Percentiles rank a stretch among this genome's conserved stretches.
Conservation (phyloP, 2,329 filamentous ascomycete species). For the Clonostachys chloroleuca region DNA sequence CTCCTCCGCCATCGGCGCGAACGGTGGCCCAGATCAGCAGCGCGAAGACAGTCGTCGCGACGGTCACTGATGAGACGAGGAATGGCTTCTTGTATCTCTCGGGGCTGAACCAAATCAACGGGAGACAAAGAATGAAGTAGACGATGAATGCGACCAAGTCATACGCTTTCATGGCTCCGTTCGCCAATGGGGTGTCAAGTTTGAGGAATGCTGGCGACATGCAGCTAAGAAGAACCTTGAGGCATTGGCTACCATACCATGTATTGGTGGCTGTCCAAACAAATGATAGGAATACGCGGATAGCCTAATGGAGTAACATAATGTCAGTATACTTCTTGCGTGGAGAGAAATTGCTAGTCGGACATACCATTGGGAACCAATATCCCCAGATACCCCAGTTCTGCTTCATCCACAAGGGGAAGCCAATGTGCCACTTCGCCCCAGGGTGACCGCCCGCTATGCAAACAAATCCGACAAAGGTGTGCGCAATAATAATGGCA, state of each 20-base stretch:
- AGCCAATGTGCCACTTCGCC: conserved; percentile 18
- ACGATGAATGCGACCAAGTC: conserved; percentile 14
- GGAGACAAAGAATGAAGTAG: conserved; percentile 13
- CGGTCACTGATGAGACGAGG: conserved; percentile 11
- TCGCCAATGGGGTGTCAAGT: no score
- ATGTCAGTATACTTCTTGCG: no score
- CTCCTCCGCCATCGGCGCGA: conserved; percentile 14
- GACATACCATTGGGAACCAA: conserved; percentile 13
- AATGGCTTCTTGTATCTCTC: conserved; percentile 16
- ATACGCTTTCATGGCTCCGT: not conserved
- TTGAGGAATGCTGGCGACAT: conserved; percentile 12
- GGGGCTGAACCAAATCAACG: conserved; percentile 15
- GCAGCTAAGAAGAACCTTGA: conserved; percentile 11
- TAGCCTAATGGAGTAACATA: no score
- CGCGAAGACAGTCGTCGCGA: conserved; percentile 18
- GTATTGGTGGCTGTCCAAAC: conserved; percentile 16
- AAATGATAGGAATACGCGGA: conserved; percentile 12
- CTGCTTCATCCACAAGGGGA: conserved; percentile 15
- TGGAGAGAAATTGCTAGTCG: not conserved
- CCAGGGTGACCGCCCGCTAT: conserved; percentile 15
- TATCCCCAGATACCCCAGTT: conserved; percentile 17
- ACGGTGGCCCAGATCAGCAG: conserved; percentile 18
- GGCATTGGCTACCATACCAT: conserved; percentile 16
- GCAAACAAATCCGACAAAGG: conserved; percentile 14
- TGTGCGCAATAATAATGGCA: conserved; percentile 14